Evolutionary conservation across 495 filamentous ascomycete species (phyloP).

Genomic region (Aspergillus conjunctus): DNA sequence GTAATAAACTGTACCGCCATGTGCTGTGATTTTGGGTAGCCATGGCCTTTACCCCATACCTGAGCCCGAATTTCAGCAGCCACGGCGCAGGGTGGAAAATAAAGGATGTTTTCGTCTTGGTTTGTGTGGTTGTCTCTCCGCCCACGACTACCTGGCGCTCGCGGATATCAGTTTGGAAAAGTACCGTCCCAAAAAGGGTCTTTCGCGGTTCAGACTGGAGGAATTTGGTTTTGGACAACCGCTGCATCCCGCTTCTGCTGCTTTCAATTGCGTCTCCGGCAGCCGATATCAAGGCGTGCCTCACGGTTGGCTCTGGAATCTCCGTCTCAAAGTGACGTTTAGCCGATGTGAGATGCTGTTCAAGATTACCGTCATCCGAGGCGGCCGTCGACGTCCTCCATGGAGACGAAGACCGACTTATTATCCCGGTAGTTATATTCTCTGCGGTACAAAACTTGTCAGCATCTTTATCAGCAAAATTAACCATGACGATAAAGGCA

Average conservation of each 20-base stretch:
- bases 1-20: slow-evolving; percentile 3
- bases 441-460: neutral
- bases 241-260: neutral
- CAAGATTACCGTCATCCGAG: neutral
- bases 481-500: neutral
- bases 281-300: neutral
- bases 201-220: neutral
- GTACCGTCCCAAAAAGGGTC: slow-evolving; percentile 5
- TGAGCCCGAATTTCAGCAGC: slow-evolving; percentile 1
- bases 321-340: neutral
- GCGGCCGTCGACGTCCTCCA: neutral
- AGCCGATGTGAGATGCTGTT: neutral
- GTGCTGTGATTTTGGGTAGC: neutral
- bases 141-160: neutral
- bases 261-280: neutral
- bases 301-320: neutral
- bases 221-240: neutral
- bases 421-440: neutral
- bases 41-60: neutral
- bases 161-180: neutral
- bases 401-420: neutral
- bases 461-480: neutral
- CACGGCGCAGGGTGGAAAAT: slow-evolving; percentile 3
- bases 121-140: neutral
- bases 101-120: neutral